Conservation (phyloP, 768 basidiomycete genomes). For the Lepiota venenata region DNA sequence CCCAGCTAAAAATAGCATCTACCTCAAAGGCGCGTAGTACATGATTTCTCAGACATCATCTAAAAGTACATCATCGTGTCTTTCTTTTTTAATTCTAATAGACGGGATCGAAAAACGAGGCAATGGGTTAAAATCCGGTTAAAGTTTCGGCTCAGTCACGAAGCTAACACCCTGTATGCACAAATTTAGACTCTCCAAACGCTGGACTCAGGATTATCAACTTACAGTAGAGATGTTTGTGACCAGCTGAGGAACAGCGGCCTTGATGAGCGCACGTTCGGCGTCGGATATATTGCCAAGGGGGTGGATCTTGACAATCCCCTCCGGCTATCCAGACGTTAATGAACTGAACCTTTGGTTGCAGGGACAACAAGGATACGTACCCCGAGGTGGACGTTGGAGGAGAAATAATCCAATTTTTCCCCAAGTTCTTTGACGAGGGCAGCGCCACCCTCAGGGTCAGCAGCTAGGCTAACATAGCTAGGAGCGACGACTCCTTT, state of each 20-base stretch:
- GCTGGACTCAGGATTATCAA: slow-evolving; percentile 6
- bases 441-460: slow-evolving; percentile 65
- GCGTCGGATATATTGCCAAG: slow-evolving; percentile 70
- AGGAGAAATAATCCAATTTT: slow-evolving; percentile 85
- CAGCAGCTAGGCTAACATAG: slow-evolving; percentile 78
- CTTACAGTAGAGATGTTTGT: slow-evolving; percentile 70
- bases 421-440: slow-evolving; percentile 75
- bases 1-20: not conserved
- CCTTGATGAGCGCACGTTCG: slow-evolving; percentile 75
- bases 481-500: slow-evolving; percentile 82
- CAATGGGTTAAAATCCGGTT: slow-evolving; percentile 2
- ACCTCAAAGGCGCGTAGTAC: too few relatives aligned
- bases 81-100: not conserved
- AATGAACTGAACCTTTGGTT: slow-evolving; percentile 8
- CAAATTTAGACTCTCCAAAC: not conserved
- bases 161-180: slow-evolving; percentile 31
- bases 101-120: not conserved
- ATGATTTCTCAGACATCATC: not conserved
- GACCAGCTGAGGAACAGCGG: slow-evolving; percentile 76
- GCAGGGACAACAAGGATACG: slow-evolving; percentile 20
- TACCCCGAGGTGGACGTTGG: slow-evolving; percentile 86
- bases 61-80: slow-evolving; percentile 1
- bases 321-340: slow-evolving; percentile 52
- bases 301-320: slow-evolving; percentile 79
- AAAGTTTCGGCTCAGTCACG: slow-evolving; percentile 26